Conservation (phyloP, 176 grass and related monocot species). For the Tuctoria greenei region DNA sequence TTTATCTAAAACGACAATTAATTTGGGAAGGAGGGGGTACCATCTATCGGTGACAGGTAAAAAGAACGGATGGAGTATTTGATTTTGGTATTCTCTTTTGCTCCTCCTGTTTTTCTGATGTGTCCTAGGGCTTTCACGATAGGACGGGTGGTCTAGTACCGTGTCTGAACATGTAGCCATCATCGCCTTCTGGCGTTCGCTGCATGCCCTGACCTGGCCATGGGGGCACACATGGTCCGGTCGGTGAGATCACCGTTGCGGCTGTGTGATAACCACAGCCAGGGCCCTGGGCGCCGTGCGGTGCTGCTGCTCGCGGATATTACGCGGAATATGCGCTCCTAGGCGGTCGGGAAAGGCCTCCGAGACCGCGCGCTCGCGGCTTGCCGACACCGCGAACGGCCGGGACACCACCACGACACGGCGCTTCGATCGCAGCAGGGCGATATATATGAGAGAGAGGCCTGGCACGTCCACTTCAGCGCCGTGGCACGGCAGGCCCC, state of each 20-base stretch:
- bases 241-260: neutral
- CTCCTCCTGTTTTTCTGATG: neutral
- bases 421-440: neutral
- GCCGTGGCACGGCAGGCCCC: neutral
- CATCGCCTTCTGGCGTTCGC: neutral
- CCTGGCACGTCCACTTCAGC: conserved; percentile 19
- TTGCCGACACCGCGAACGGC: conserved; percentile 33
- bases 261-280: neutral
- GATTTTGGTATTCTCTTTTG: neutral
- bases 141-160: neutral
- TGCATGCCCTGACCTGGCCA: neutral
- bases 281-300: neutral
- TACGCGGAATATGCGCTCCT: neutral
- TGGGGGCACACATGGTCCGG: conserved; percentile 8
- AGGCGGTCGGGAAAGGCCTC: neutral
- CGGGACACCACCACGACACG: neutral
- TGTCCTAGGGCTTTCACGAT: neutral
- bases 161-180: neutral
- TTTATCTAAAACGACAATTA: too few species aligned
- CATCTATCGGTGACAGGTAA: too few species aligned
- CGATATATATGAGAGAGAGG: too few species aligned
- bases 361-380: neutral
- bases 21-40: too few species aligned
- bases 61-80: too few species aligned
- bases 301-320: conserved; percentile 1